Base-by-base conservation (phyloP, 805 yeast species). In the Candida tibetensis region DNA sequence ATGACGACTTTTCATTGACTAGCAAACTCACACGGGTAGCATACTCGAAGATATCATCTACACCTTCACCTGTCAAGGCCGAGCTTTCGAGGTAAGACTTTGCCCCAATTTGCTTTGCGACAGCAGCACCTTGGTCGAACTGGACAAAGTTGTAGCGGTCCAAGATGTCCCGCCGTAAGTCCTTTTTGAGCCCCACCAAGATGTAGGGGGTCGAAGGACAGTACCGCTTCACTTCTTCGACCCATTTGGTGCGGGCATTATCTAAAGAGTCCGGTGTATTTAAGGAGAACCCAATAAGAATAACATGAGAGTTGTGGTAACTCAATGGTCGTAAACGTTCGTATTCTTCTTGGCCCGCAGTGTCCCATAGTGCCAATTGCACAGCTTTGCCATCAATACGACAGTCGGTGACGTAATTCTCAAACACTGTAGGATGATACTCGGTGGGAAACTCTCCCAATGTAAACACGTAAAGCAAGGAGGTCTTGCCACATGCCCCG, bases 321-420 rank as follows among this genome's bases (percentile, higher is more conserved):
- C 95, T 84, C 47, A 90, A 67, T 0, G 96, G 96, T 44, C 96
- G 76, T 41, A 90, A 67, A 42, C 96, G 68, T 57, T 89, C 96
- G 57, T 89, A 89, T 62, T 89, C 97, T 65, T 89, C 97, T 63
- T 89, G 96, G 2, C 97, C 97, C 2, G 97, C 96, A 1, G 96
- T 89, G 58, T 89, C 97, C 96, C 97, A 89, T 17, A 89, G 64
- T 2, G 95, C 90, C 39, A 89, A 63, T 46, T 88, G 83, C 3
- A 89, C 95, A 12, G 93, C 84, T 49, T 88, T 89, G 3, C 96
- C 96, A 55, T 89, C 97, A 14, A 90, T 95, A 41, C 95, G 70
- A 60, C 96, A 89, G 53, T 88, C 95, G 1, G 96, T 88, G 12
- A 89, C 96, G 58, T 90, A 88, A 60, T 90, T 89, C 51, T 89